Percentiles rank a stretch among this genome's conserved stretches.
These are phyloP conservation scores for Penicillium angulare DNA, from an alignment of 495 filamentous ascomycete genomes.

Conservation along the genomic window DNA sequence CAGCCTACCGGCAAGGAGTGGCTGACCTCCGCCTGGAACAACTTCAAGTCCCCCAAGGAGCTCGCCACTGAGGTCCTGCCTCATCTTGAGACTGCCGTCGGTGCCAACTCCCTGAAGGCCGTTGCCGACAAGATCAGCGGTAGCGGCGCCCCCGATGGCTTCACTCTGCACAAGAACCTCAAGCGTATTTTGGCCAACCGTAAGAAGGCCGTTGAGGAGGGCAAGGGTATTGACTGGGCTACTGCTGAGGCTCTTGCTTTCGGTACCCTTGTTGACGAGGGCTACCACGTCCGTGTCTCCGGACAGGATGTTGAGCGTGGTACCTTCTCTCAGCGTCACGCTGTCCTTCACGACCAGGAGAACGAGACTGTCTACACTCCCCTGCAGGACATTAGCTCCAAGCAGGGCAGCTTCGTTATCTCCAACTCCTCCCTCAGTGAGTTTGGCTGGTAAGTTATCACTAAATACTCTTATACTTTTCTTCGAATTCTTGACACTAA, in stretches of 20 bases:
- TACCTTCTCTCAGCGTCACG: constrained; percentile 97
- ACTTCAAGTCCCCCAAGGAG: constrained; percentile 98
- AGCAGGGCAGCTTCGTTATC: constrained; percentile 93
- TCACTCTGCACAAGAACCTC: constrained; percentile 87
- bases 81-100: constrained; percentile 83
- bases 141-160: constrained; percentile 71
- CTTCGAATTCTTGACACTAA: constrained; percentile 18
- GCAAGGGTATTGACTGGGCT: constrained; percentile 94
- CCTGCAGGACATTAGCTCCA: constrained; percentile 79
- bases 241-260: constrained; percentile 97
- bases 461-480: not conserved
- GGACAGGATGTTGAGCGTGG: constrained; percentile 99
- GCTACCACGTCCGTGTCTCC: constrained; percentile 93
- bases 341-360: constrained; percentile 96
- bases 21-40: constrained; percentile 98
- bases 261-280: constrained; percentile 83
- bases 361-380: constrained; percentile 90
- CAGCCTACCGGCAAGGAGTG: constrained; percentile 95
- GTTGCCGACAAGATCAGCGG: constrained; percentile 75
- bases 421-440: constrained; percentile 96
- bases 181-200: constrained; percentile 92
- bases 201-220: constrained; percentile 89
- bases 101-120: constrained; percentile 64
- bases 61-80: constrained; percentile 91
- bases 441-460: constrained; percentile 65